phyloP scores from a whole-genome alignment of 2,329 filamentous ascomycete genomes.

The Hymenotorrendiella dingleyae region DNA sequence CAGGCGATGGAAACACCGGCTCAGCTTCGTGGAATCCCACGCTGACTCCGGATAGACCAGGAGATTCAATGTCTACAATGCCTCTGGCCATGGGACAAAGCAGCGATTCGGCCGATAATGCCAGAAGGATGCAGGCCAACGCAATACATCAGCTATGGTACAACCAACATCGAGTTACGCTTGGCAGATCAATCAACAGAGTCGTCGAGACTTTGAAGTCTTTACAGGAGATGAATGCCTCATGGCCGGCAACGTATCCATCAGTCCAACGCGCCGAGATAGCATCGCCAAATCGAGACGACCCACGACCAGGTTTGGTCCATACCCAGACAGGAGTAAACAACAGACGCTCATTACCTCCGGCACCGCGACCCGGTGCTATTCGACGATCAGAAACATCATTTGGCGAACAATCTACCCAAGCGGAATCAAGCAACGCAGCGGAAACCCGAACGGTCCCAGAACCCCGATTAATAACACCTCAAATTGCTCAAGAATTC shows the following conservation, averaged over 20 bases:
- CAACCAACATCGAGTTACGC: conserved; percentile 81
- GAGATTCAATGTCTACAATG: conserved; percentile 35
- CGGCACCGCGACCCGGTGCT: conserved; percentile 40
- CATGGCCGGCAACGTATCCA: conserved; percentile 94
- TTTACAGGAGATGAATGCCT: conserved; percentile 81
- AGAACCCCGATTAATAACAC: conserved; percentile 81
- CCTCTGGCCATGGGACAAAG: conserved; percentile 16
- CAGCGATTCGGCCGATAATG: conserved; percentile 46
- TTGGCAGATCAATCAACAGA: conserved; percentile 81
- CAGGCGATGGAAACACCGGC: conserved; percentile 50
- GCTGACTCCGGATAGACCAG: conserved; percentile 41
- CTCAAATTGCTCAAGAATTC: conserved; percentile 92
- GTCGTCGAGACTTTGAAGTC: conserved; percentile 79
- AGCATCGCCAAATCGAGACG: conserved; percentile 38
- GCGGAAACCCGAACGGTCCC: conserved; percentile 54
- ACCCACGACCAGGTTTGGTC: conserved; percentile 54
- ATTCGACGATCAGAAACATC: conserved; percentile 69
- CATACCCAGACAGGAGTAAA: conserved; percentile 52
- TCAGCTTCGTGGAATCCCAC: conserved; percentile 39
- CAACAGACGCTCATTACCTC: conserved; percentile 28
- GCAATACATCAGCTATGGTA: conserved; percentile 92
- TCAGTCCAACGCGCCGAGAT: conserved; percentile 61
- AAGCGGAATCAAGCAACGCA: conserved; percentile 66
- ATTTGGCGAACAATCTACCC: conserved; percentile 47
- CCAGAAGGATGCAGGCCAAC: conserved; percentile 64